These are phyloP conservation scores for Fabrea salina DNA, from an alignment of 169 alveolate genomes.

Conservation along the genomic window DNA sequence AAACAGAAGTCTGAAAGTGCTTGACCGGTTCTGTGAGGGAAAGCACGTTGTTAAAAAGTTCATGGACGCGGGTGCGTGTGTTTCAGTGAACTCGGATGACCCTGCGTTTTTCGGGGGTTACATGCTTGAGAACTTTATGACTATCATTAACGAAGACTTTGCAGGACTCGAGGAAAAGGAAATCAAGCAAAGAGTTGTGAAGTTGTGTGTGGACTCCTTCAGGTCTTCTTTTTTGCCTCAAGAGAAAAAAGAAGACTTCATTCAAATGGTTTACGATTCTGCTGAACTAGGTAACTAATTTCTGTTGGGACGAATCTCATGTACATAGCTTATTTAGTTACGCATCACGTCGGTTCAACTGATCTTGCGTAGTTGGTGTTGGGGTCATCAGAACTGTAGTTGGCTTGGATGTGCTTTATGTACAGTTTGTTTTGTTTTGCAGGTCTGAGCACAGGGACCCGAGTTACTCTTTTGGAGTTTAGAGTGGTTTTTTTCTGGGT, in stretches of 20 bases:
- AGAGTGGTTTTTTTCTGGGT: too few relatives aligned
- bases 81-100: constrained; percentile 54
- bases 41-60: constrained; percentile 34
- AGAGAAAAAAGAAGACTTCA: neutral
- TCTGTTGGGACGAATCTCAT: too few relatives aligned
- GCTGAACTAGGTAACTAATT: too few relatives aligned
- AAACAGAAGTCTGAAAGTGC: constrained; percentile 31
- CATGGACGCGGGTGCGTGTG: constrained; percentile 33
- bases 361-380: too few relatives aligned
- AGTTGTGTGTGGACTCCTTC: neutral
- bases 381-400: too few relatives aligned
- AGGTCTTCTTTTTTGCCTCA: neutral
- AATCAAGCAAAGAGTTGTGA: neutral
- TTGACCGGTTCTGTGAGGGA: neutral
- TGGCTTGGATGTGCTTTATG: too few relatives aligned
- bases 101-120: constrained; percentile 47
- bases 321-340: too few relatives aligned
- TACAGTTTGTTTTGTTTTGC: too few relatives aligned
- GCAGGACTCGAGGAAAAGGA: neutral
- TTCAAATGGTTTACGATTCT: neutral
- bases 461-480: too few relatives aligned
- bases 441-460: too few relatives aligned
- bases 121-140: constrained; percentile 33
- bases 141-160: neutral
- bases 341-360: too few relatives aligned